Conservation (phyloP, 225 moss, liverwort and hornwort genomes). For the Sphagnum tenellum region DNA sequence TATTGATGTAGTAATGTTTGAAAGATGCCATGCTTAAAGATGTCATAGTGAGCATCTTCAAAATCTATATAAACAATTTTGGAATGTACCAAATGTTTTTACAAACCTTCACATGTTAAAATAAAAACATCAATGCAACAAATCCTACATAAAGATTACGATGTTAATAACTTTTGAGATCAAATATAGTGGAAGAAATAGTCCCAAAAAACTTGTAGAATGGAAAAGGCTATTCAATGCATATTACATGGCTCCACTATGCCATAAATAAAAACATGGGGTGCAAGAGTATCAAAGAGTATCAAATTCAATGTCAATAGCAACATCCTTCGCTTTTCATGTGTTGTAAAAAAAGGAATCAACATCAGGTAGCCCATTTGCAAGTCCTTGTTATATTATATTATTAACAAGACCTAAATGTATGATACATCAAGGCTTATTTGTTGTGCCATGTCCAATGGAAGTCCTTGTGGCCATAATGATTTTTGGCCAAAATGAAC, state of each 20-base stretch:
- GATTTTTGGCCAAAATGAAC: slow-evolving; percentile 91
- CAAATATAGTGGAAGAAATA: slow-evolving; percentile 77
- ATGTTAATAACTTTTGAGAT: slow-evolving; percentile 73
- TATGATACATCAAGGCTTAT: slow-evolving; percentile 68
- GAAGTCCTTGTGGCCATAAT: slow-evolving; percentile 82
- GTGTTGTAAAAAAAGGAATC: slow-evolving; percentile 93
- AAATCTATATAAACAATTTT: no score
- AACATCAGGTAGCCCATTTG: slow-evolving; percentile 92
- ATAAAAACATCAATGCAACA: no score
- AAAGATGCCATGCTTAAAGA: no score
- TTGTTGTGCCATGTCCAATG: slow-evolving; percentile 62
- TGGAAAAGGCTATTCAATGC: slow-evolving; percentile 86
- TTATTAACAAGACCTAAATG: slow-evolving; percentile 55
- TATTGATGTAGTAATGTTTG: no score
- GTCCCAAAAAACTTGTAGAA: slow-evolving; percentile 64
- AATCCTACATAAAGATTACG: no score
- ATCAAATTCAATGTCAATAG: slow-evolving; percentile 47
- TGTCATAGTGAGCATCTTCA: no score
- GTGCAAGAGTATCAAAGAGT: slow-evolving; percentile 76
- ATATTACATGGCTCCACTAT: slow-evolving; percentile 70
- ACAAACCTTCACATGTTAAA: no score
- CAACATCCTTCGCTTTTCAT: slow-evolving; percentile 42
- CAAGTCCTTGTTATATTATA: slow-evolving; percentile 85
- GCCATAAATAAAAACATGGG: slow-evolving; percentile 75
- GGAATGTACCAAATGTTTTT: no score